A percentile compares a stretch with the other conserved stretches of the same genome.
phyloP scores from a whole-genome alignment of 768 basidiomycete species.

The Gloeopeniophorella convolvens region DNA sequence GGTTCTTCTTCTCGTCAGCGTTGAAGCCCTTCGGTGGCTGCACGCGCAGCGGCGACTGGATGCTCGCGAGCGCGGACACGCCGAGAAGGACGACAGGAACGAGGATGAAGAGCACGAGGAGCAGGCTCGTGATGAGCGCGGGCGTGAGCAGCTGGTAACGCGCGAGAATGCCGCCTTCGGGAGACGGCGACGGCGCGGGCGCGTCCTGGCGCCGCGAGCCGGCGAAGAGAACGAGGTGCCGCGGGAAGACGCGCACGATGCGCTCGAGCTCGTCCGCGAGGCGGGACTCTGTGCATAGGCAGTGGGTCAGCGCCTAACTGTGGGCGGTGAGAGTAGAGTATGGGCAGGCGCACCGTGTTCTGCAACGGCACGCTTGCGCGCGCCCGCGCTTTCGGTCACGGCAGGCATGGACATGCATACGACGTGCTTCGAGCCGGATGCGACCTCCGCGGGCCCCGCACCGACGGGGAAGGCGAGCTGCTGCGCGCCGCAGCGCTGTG shows the following conservation, averaged over 20 bases:
- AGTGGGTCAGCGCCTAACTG: conserved; percentile 1
- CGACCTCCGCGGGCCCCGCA: conserved; percentile 30
- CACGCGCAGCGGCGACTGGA: conserved; percentile 60
- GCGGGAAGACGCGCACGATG: conserved; percentile 44
- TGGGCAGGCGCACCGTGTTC: conserved; percentile 43
- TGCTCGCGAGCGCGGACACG: conserved; percentile 61
- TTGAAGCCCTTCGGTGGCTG: conserved; percentile 61
- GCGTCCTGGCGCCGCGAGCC: conserved; percentile 45
- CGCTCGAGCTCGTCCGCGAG: conserved; percentile 44
- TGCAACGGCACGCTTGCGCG: conserved; percentile 43
- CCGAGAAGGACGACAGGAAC: conserved; percentile 61
- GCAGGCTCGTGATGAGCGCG: conserved; percentile 57
- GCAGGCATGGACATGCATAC: conserved; percentile 50
- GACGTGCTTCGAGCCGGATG: conserved; percentile 44
- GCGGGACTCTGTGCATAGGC: conserved; percentile 32
- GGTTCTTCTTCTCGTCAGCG: conserved; percentile 69
- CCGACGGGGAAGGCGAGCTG: conserved; percentile 34
- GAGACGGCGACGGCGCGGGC: conserved; percentile 31
- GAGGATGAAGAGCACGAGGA: conserved; percentile 60
- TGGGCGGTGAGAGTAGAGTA: background rate
- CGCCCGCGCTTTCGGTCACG: conserved; percentile 34
- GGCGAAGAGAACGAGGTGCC: conserved; percentile 61
- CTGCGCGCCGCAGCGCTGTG: conserved; percentile 48
- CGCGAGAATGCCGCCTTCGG: conserved; percentile 56
- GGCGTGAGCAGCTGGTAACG: conserved; percentile 76